Base-by-base conservation (phyloP, 2,329 filamentous ascomycete species). In the Cladosporium oxysporum region DNA sequence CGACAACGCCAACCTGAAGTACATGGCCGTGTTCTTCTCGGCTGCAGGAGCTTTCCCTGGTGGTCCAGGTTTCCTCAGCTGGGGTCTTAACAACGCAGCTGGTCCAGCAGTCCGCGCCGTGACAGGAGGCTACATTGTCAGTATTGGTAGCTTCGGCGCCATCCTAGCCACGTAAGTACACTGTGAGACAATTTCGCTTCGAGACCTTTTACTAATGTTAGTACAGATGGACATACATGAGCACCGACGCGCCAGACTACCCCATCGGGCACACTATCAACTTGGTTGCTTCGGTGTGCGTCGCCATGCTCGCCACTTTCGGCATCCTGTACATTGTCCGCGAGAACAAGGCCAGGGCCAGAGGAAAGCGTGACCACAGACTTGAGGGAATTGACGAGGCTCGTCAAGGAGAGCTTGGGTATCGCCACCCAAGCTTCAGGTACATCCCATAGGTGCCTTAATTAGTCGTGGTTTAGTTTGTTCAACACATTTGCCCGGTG, bases 61-160 rank as follows among this genome's bases (percentile, higher is more conserved):
- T 37, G 85, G 85, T 0, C 85, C 85, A 0, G 84, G 83, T 0
- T 87, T 87, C 76, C 72, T 88, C 52, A 82, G 82, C 6, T 88
- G 85, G 86, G 84, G 81, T 0, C 79, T 87, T 65, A 88, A 88
- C 72, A 88, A 88, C 68, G 81, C 85, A 0, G 82, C 83, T 0
- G 85, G 85, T 0, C 85, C 85, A 0, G 81, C 84, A 11, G 78
- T 87, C 1, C 81, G 85, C 28, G 85, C 86, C 5, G 83, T 88
- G 0, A 81, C 84, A 0, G 81, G 83, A 26, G 85, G 79, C 3
- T 88, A 84, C 67, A 83, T 88, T 44, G 83, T 85, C 12, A 81
- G 79, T 0, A 71, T 88, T 2, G 85, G 85, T 12, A 87, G 84
- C 0, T 77, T 84, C 12, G 86, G 85, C 47, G 85, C 85, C 29